Evolutionary conservation across 2,329 filamentous ascomycete species (phyloP).

Genomic region (Atkinsonella hypoxylon): DNA sequence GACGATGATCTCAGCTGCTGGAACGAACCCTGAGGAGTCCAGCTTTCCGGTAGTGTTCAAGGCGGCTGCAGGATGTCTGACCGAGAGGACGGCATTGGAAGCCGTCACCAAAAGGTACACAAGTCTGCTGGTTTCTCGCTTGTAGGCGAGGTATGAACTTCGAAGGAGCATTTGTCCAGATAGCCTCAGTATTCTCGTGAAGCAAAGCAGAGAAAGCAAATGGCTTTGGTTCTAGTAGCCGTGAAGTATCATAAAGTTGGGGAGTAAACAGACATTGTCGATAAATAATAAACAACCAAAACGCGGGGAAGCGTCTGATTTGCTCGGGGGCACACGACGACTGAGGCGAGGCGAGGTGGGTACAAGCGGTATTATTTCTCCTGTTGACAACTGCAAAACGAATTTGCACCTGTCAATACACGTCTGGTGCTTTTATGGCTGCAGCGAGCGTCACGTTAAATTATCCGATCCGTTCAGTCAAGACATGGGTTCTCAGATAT

Average conservation of each 20-base stretch:
- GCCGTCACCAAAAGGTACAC: constrained; percentile 28
- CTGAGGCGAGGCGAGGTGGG: background rate
- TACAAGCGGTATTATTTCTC: background rate
- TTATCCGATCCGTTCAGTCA: no score
- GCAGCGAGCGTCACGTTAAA: no score
- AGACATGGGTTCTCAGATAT: no score
- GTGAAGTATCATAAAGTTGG: background rate
- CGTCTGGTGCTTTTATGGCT: no score
- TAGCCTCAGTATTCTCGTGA: background rate
- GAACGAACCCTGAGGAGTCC: constrained; percentile 23
- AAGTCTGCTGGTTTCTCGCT: constrained; percentile 24
- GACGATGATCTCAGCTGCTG: constrained; percentile 28
- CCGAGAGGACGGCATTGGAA: constrained; percentile 24
- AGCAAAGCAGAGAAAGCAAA: background rate
- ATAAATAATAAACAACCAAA: background rate
- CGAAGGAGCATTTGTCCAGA: constrained; percentile 29
- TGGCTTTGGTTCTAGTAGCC: background rate
- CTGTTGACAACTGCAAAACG: background rate
- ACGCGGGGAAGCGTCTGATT: background rate
- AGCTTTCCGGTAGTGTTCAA: constrained; percentile 27
- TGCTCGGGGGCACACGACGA: background rate
- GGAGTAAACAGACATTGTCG: background rate
- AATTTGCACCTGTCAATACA: background rate
- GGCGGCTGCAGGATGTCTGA: constrained; percentile 5
- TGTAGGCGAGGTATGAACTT: constrained; percentile 26